Evolutionary conservation across 2,329 filamentous ascomycete genomes (phyloP).

Genomic region (Phaeosphaeriaceae sp.): DNA sequence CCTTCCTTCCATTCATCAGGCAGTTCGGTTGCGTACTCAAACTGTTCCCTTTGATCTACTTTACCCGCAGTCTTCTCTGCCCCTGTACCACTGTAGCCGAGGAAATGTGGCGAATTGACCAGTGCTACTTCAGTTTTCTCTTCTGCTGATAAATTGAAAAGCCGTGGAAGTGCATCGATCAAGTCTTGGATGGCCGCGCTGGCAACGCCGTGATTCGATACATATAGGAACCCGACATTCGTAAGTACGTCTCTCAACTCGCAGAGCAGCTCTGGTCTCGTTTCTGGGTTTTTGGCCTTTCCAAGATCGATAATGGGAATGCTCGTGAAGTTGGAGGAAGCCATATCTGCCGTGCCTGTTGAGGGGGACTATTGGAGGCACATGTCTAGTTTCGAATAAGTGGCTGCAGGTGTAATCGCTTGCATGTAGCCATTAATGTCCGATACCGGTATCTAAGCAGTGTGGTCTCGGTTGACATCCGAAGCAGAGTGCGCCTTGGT

Average conservation of each 20-base stretch:
- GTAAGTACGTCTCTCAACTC: slow-evolving; percentile 52
- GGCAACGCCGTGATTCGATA: slow-evolving; percentile 11
- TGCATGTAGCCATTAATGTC: neutral
- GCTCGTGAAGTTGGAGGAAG: slow-evolving; percentile 9
- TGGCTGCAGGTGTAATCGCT: neutral
- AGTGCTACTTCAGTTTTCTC: slow-evolving; percentile 6
- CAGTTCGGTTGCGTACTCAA: slow-evolving; percentile 66
- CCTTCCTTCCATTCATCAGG: slow-evolving; percentile 6
- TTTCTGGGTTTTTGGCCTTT: slow-evolving; percentile 43
- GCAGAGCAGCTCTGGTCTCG: slow-evolving; percentile 48
- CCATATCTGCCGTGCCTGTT: slow-evolving; percentile 3
- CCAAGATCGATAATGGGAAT: slow-evolving; percentile 61
- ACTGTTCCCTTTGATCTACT: slow-evolving; percentile 63
- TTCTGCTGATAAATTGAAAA: slow-evolving; percentile 49
- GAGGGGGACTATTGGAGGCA: neutral
- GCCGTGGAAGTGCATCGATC: slow-evolving; percentile 46
- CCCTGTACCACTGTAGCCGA: slow-evolving; percentile 64
- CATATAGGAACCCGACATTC: slow-evolving; percentile 12
- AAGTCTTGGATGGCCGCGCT: slow-evolving; percentile 3
- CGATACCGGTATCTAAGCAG: neutral
- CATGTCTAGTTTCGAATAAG: neutral
- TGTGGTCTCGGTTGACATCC: neutral
- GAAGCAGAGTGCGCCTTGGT: neutral
- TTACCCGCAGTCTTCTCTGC: slow-evolving; percentile 63
- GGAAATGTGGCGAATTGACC: slow-evolving; percentile 64